Evolutionary conservation across 768 basidiomycete genomes (phyloP).

Genomic region (Piloderma croceum): DNA sequence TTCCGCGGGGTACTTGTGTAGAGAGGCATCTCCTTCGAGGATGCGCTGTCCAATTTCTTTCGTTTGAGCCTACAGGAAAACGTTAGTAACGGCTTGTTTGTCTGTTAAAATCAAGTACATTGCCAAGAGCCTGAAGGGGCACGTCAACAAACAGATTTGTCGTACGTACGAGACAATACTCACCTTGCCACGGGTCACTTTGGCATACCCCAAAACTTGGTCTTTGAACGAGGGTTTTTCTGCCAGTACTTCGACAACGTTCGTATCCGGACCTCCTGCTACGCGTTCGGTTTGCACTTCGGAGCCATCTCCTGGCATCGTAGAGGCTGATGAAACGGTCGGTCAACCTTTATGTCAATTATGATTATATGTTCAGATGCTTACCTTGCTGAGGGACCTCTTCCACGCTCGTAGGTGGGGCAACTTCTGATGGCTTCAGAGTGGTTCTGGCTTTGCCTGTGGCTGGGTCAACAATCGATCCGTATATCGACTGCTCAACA

Average conservation of each 20-base stretch:
- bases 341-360: neutral
- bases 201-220: constrained; percentile 52
- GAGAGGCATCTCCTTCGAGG: too few species aligned
- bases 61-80: too few species aligned
- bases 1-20: too few species aligned
- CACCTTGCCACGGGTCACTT: too few species aligned
- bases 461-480: too few species aligned
- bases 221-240: constrained; percentile 52
- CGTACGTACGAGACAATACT: too few species aligned
- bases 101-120: too few species aligned
- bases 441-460: constrained; percentile 4
- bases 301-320: constrained; percentile 30
- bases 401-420: constrained; percentile 21
- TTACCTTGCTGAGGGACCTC: constrained; percentile 36
- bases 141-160: too few species aligned
- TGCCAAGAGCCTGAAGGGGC: too few species aligned
- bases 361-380: neutral
- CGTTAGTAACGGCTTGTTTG: too few species aligned
- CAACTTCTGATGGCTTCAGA: constrained; percentile 21
- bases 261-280: constrained; percentile 19
- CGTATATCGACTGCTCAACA: too few species aligned
- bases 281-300: constrained; percentile 22
- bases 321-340: constrained; percentile 25
- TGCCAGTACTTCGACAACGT: constrained; percentile 20
- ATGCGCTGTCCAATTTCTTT: too few species aligned